Base-by-base conservation (phyloP, 192 early-diverging fungal species). In the Coemansia sp. region DNA sequence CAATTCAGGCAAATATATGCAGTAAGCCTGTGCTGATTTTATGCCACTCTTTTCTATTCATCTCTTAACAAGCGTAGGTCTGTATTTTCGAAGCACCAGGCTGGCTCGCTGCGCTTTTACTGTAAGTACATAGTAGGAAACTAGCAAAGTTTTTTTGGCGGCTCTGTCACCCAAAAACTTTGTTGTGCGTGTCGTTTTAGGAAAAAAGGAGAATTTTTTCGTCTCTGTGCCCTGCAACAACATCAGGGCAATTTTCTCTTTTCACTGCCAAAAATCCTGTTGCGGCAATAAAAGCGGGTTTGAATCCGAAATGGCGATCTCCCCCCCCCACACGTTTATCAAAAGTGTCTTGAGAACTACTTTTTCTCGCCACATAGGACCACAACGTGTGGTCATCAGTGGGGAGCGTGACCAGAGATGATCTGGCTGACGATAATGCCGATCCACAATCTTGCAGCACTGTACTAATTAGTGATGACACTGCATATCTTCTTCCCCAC, bases 71-170 rank as follows among this genome's bases (percentile, higher is more conserved):
- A 6, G 15, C 39, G 34, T 77, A 77, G 73, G 59, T 63, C 55
- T 33, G 57, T 48, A 9, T 70, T 77, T 47, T 63, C 67, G 11
- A 59, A 52, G 47, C 52, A 19, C 38, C 53, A 38, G 53, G 53
- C 4, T 15, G 59, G 53, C 56, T 53, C 67, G 3, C 50, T 77
- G 22, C 73, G 73, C 40, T 63, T 61, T 43, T 77, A 77, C 64
- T 77, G 73, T 77, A 70, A 77, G 73, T 70, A 62, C 14, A 22
- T 42, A 4, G 8, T 1, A 18, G 2, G 17, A 14, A 7, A 21
- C 7, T 1, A 11, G 15, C 22, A 10, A 18, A 1, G 39, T 40
- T 14, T 43, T 14, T 18, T 17, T n/a, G n/a, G 9, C 44, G 22
- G 23, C 24, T 30, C 52, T 38, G 25, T 34, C n/a, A 9, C 21